These are phyloP conservation scores for Peterozyma xylosa DNA, from an alignment of 805 yeast species.

Conservation along the genomic window DNA sequence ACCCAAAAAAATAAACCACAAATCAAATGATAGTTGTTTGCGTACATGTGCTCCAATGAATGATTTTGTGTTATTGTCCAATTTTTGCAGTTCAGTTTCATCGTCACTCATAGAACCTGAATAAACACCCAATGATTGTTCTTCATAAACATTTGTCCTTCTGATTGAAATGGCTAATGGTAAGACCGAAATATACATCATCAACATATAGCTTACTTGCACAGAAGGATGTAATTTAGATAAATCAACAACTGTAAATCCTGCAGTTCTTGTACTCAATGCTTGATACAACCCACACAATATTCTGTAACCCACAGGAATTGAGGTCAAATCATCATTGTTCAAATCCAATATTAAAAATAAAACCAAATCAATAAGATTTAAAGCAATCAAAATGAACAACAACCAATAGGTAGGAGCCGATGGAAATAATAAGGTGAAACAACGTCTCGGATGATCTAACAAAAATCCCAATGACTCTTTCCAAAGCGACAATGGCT, in stretches of 20 bases:
- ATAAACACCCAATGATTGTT: constrained; percentile 92
- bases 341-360: constrained; percentile 74
- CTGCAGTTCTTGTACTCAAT: constrained; percentile 90
- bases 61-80: constrained; percentile 39
- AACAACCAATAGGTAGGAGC: constrained; percentile 95
- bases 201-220: constrained; percentile 86
- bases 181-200: constrained; percentile 97
- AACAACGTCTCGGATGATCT: constrained; percentile 97
- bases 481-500: constrained; percentile 50
- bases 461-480: constrained; percentile 82
- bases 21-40: constrained; percentile 85
- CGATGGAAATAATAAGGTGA: constrained; percentile 84
- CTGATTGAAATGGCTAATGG: constrained; percentile 96
- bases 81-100: constrained; percentile 15
- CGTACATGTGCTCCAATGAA: constrained; percentile 85
- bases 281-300: constrained; percentile 88
- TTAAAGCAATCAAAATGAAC: constrained; percentile 62
- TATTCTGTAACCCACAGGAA: constrained; percentile 62
- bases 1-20: constrained; percentile 90
- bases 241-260: constrained; percentile 69
- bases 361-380: constrained; percentile 70
- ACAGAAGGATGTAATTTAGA: constrained; percentile 78
- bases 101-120: constrained; percentile 27
- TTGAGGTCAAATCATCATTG: constrained; percentile 37
- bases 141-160: constrained; percentile 96